Conservation (phyloP, 192 early-diverging fungal genomes). For the Coemansia sp. region DNA sequence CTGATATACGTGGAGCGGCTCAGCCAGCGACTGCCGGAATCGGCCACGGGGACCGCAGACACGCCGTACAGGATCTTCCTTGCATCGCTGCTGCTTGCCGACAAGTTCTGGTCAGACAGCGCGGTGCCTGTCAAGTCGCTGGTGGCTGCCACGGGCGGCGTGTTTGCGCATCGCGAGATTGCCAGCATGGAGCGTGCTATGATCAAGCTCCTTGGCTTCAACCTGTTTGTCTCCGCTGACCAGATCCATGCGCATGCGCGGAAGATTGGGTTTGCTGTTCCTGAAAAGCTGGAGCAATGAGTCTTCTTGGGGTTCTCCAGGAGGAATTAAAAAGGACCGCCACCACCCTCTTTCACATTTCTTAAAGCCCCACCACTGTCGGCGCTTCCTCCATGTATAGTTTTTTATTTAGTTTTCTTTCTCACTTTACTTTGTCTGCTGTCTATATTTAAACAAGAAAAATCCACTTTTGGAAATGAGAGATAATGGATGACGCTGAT, state of each 20-base stretch:
- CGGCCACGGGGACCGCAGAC: slow-evolving; percentile 67
- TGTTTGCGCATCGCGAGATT: slow-evolving; percentile 42
- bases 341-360: neutral
- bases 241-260: slow-evolving; percentile 35
- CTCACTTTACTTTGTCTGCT: neutral
- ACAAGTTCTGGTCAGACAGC: slow-evolving; percentile 64
- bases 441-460: neutral
- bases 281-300: neutral
- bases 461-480: no score
- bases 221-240: slow-evolving; percentile 45
- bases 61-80: slow-evolving; percentile 75
- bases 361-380: neutral
- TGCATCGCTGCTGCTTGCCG: slow-evolving; percentile 66
- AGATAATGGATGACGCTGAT: no score
- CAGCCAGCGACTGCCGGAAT: slow-evolving; percentile 60
- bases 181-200: slow-evolving; percentile 48
- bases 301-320: neutral
- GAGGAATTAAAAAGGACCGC: no score
- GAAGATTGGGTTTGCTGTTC: slow-evolving; percentile 35
- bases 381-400: neutral
- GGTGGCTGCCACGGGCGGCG: slow-evolving; percentile 35
- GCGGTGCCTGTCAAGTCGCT: slow-evolving; percentile 43
- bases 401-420: neutral
- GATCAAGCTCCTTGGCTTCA: slow-evolving; percentile 45
- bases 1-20: slow-evolving; percentile 73